Evolutionary conservation across 2,329 filamentous ascomycete species (phyloP).

Genomic region (Magnaporthales sp.): DNA sequence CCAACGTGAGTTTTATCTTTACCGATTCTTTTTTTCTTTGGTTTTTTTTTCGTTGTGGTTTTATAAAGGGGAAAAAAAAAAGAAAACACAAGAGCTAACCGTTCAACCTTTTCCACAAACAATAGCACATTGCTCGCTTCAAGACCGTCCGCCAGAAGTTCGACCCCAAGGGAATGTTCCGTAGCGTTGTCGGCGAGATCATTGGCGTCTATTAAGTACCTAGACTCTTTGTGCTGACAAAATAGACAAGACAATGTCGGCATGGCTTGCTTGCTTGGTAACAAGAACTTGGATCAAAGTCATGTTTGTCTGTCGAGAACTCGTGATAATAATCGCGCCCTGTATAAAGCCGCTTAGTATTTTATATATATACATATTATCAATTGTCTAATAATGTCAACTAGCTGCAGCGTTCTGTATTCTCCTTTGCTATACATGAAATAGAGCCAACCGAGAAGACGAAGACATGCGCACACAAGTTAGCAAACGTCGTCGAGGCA

Average conservation of each 20-base stretch:
- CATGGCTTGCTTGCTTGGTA: neutral
- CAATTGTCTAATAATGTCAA: no score
- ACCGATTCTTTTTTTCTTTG: neutral
- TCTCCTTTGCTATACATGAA: no score
- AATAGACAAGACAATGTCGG: neutral
- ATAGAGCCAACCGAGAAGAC: no score
- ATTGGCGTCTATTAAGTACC: conserved; percentile 30
- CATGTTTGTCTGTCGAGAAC: no score
- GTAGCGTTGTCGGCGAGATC: conserved; percentile 38
- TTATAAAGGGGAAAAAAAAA: neutral
- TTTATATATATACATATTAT: no score
- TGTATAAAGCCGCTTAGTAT: no score
- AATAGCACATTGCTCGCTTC: conserved; percentile 33
- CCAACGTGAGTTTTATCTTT: conserved; percentile 21
- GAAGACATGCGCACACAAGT: no score
- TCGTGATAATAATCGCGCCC: no score
- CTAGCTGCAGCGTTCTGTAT: no score
- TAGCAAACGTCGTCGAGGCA: neutral
- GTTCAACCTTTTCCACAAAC: neutral
- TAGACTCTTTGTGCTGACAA: neutral
- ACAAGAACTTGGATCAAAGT: no score
- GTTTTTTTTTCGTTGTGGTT: neutral
- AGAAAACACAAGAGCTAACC: neutral
- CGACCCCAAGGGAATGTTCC: conserved; percentile 37
- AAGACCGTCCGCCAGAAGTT: conserved; percentile 38